These are phyloP conservation scores for Diaporthe caulivora DNA, from an alignment of 2,329 filamentous ascomycete species.

Conservation along the genomic window DNA sequence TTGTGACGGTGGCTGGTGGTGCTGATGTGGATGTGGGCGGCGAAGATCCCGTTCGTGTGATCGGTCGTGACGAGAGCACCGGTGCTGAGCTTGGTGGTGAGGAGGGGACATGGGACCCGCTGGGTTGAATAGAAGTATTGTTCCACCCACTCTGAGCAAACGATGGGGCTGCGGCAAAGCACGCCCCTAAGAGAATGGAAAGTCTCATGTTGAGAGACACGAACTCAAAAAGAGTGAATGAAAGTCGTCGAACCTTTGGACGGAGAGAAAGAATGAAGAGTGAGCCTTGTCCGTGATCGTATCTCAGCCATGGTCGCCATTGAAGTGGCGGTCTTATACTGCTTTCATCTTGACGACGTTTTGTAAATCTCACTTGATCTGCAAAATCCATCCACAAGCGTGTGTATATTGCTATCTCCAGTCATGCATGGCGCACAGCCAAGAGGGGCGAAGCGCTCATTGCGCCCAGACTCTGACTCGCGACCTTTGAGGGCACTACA, in stretches of 20 bases:
- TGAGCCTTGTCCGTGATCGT: background rate
- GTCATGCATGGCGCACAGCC: background rate
- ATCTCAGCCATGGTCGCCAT: rapidly evolving
- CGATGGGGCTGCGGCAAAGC: background rate
- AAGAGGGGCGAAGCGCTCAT: constrained; percentile 14
- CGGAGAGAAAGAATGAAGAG: background rate
- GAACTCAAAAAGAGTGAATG: background rate
- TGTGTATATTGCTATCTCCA: background rate
- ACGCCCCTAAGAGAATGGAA: constrained; percentile 21
- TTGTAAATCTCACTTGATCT: background rate
- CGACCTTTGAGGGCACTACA: background rate
- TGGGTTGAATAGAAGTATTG: background rate
- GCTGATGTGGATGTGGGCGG: background rate
- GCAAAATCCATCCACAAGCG: background rate
- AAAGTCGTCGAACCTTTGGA: background rate
- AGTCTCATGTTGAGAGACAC: constrained; percentile 14
- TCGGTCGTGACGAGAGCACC: background rate
- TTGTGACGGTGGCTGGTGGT: background rate
- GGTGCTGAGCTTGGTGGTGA: constrained; percentile 12
- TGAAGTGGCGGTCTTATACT: background rate
- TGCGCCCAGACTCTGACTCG: constrained; percentile 16
- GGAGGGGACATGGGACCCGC: background rate
- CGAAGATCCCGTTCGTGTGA: background rate
- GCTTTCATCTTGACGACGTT: background rate
- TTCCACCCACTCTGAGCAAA: constrained; percentile 22